These are phyloP conservation scores for Coemansia sp. DNA, from an alignment of 192 early-diverging fungal genomes.

Conservation along the genomic window DNA sequence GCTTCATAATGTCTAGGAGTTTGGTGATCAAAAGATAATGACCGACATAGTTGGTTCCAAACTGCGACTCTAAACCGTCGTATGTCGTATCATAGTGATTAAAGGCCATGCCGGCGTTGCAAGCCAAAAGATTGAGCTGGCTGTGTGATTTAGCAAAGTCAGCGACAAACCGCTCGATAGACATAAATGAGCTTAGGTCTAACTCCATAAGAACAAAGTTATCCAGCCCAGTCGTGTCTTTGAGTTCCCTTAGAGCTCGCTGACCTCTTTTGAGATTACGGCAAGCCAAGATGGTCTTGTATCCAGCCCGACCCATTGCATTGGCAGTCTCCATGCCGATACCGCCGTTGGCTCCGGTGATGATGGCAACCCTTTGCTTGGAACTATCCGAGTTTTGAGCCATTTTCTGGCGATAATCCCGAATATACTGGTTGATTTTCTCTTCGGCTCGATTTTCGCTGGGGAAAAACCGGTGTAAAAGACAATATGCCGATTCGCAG, in stretches of 20 bases:
- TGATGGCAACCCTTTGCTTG: constrained; percentile 28
- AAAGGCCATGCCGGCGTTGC: constrained; percentile 66
- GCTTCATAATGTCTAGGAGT: constrained; percentile 48
- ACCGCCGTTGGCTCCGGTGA: constrained; percentile 63
- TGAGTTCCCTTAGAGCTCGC: constrained; percentile 14
- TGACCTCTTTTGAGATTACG: constrained; percentile 35
- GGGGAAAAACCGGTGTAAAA: constrained; percentile 23
- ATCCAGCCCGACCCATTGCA: constrained; percentile 60
- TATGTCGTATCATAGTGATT: constrained; percentile 61
- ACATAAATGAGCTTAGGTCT: constrained; percentile 58
- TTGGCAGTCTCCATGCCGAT: constrained; percentile 62
- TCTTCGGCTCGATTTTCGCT: constrained; percentile 24
- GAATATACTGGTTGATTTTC: constrained; percentile 34
- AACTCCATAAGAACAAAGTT: constrained; percentile 46
- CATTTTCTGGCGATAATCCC: constrained; percentile 18
- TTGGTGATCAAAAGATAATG: constrained; percentile 57
- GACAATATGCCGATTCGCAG: constrained; percentile 39
- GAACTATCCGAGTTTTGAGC: background rate
- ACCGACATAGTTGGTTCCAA: constrained; percentile 66
- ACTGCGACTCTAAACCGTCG: constrained; percentile 65
- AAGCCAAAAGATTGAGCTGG: constrained; percentile 41
- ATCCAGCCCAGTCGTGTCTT: constrained; percentile 22
- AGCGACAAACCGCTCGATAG: constrained; percentile 43
- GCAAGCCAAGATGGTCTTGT: constrained; percentile 53
- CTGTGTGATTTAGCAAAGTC: constrained; percentile 26